Evolutionary conservation across 202 grass and related monocot genomes (phyloP), one percentile per base, ranked within the genome.

Genomic region (Brachypodium distachyon): DNA sequence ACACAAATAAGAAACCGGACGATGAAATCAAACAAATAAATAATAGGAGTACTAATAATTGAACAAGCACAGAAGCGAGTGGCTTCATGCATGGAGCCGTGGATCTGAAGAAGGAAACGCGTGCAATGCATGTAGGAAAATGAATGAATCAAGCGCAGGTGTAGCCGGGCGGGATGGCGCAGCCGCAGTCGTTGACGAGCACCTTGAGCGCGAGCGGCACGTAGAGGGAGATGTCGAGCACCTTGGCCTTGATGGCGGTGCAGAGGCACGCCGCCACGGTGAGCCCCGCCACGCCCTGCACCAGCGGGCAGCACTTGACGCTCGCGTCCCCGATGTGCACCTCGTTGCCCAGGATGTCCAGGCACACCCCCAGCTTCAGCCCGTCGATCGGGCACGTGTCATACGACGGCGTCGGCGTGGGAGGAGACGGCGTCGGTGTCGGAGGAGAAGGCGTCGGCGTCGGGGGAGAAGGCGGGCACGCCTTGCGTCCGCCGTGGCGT

Each of bases 231-330:
- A 88, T 18, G 86, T 94, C 34, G 33, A 98, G 84, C 79, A 94
- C 21, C 77, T 88, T 92, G 53, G 77, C 91, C 82, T 88, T 98
- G 73, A 98, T 87, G 27, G 95, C 82, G 8, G 95, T 98, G 87
- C 95, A 98, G 12, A 98, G 76, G 77, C 95, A 98, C 18, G 80
- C 89, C 2, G 91, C 91, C 14, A 87, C 95, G 0, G 87, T 78
- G 7, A 86, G 64, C 0, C 95, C 89, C 25, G 73, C 59, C 18
- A 94, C 18, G 44, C 89, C 91, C 37, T 58, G 41, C 18, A 98
- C 46, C 0, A 92, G 70, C n/a, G 79, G 72, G 82, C 95, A 98
- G 77, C 95, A 98, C 80, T 84, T 57, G 46, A 94, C 85, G 13
- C 84, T 72, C n/a, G 84, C 27, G 69, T 98, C 95, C 17, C 84